Percentiles rank a stretch among this genome's conserved stretches.
Evolutionary conservation across 257 asterid genomes (phyloP).

Genomic region (Solanum boliviense): DNA sequence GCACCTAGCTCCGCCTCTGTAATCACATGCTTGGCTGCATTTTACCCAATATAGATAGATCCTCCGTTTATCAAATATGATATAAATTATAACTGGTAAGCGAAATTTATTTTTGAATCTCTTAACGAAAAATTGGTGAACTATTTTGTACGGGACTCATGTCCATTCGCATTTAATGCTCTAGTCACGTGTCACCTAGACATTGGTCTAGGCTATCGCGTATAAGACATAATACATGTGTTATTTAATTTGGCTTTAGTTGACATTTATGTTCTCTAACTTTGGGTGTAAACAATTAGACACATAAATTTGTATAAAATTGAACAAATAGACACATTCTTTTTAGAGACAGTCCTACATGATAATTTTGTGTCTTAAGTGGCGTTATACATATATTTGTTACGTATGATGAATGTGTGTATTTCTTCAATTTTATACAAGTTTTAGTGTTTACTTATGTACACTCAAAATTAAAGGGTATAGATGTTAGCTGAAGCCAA

Average conservation of each 20-base stretch:
- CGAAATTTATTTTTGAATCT: too few species aligned
- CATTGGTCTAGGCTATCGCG: neutral
- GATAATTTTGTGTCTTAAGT: too few species aligned
- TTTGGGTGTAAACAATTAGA: neutral
- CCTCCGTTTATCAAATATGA: neutral
- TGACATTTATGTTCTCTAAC: fast-evolving
- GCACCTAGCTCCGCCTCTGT: too few species aligned
- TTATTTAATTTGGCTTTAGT: fast-evolving
- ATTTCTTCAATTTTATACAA: too few species aligned
- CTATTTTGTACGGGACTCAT: neutral
- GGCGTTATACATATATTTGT: neutral
- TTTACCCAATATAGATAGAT: neutral
- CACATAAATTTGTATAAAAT: too few species aligned
- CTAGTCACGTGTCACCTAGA: too few species aligned
- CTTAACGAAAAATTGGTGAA: neutral
- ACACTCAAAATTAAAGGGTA: too few species aligned
- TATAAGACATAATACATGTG: too few species aligned
- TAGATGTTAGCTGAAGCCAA: neutral
- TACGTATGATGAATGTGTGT: neutral
- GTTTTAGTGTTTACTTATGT: too few species aligned
- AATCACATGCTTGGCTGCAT: neutral
- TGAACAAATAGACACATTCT: too few species aligned
- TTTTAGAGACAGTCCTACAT: neutral
- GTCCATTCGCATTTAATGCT: neutral
- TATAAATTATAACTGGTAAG: too few species aligned